A percentile compares a stretch with the other conserved stretches of the same genome.
Evolutionary conservation across 148 eudicot species (phyloP).

Genomic region (Camellia japonica): DNA sequence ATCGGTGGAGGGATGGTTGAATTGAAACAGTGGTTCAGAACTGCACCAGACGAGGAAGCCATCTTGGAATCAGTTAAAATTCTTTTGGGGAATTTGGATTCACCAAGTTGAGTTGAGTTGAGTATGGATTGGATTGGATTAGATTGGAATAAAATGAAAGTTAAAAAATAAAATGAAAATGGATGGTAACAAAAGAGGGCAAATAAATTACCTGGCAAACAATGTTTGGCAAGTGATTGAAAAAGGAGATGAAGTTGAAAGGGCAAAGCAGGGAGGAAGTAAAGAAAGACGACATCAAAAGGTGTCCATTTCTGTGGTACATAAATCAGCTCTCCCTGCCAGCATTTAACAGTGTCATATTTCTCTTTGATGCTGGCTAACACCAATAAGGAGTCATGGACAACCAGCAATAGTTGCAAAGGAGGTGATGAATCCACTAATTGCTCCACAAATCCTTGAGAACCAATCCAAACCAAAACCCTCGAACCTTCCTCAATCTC

Average conservation of each 20-base stretch:
- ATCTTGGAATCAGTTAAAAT: too few species aligned
- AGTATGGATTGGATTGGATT: too few species aligned
- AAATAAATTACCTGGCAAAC: conserved; percentile 62
- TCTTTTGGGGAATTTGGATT: too few species aligned
- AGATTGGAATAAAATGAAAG: not conserved
- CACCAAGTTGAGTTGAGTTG: too few species aligned
- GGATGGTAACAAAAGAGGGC: not conserved
- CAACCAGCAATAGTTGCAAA: conserved; percentile 59
- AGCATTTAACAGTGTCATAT: conserved; percentile 76
- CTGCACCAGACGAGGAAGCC: too few species aligned
- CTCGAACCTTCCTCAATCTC: conserved; percentile 55
- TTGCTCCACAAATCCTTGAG: conserved; percentile 76
- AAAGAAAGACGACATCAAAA: conserved; percentile 82
- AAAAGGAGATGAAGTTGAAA: conserved; percentile 67
- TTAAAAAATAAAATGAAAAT: not conserved
- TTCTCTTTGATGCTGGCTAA: conserved; percentile 79
- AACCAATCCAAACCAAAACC: conserved; percentile 71
- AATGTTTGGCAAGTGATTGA: conserved; percentile 51
- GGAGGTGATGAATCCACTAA: conserved; percentile 50
- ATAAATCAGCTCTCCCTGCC: conserved; percentile 80
- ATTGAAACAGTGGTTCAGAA: too few species aligned
- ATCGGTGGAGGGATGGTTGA: too few species aligned
- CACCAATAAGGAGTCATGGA: conserved; percentile 70
- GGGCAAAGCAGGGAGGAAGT: conserved; percentile 77
- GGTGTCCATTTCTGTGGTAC: conserved; percentile 84